Conservation (phyloP, 352 stramenopile genomes). For the Phytophthora boehmeriae region DNA sequence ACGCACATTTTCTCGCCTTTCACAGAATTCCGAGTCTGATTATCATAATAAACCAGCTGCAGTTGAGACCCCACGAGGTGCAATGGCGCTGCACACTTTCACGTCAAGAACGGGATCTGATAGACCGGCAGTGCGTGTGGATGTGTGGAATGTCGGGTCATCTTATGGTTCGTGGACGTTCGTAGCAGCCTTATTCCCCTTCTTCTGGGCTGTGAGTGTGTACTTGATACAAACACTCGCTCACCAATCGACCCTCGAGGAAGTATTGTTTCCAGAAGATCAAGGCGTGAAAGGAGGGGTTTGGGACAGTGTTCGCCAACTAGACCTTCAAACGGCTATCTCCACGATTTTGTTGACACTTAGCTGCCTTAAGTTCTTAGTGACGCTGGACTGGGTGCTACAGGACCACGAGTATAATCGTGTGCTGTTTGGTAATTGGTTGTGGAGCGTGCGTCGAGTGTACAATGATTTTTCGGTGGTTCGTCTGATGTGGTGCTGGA, state of each 20-base stretch:
- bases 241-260: constrained; percentile 2
- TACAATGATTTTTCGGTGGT: constrained; percentile 29
- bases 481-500: constrained; percentile 38
- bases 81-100: constrained; percentile 31
- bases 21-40: constrained; percentile 8
- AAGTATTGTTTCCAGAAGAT: constrained; percentile 23
- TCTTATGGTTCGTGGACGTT: constrained; percentile 68
- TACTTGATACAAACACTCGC: constrained; percentile 18
- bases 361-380: constrained; percentile 41
- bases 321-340: constrained; percentile 38
- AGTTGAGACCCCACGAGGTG: neutral
- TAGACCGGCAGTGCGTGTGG: constrained; percentile 15
- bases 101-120: constrained; percentile 12
- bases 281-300: neutral
- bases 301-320: constrained; percentile 25
- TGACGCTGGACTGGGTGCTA: constrained; percentile 51
- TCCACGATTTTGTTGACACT: constrained; percentile 45
- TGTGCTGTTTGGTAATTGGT: constrained; percentile 36
- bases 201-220: constrained; percentile 36
- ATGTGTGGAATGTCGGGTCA: constrained; percentile 27
- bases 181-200: constrained; percentile 37
- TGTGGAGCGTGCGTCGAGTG: constrained; percentile 26
- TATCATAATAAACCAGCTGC: neutral
- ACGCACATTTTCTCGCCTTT: constrained; percentile 36
- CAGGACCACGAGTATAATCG: constrained; percentile 42